phyloP scores from a whole-genome alignment of 2,329 filamentous ascomycete genomes.

The Metarhizium anisopliae region DNA sequence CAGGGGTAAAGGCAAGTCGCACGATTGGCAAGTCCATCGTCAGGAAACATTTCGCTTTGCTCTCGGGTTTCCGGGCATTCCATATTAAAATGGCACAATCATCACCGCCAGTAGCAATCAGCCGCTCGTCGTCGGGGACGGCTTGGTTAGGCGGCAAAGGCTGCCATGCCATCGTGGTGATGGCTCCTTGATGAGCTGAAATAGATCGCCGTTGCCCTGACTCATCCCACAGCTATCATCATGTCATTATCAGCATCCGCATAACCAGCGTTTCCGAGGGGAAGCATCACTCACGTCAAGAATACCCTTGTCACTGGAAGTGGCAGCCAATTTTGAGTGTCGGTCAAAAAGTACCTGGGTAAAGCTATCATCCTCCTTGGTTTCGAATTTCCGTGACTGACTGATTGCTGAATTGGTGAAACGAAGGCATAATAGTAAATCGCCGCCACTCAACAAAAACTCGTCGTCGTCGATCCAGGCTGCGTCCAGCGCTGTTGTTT shows the following conservation, averaged over 20 bases:
- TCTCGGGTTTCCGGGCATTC: slow-evolving; percentile 47
- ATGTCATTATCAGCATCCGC: slow-evolving; percentile 1
- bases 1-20: slow-evolving; percentile 52
- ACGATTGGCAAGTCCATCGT: slow-evolving; percentile 52
- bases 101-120: slow-evolving; percentile 53
- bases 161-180: slow-evolving; percentile 54
- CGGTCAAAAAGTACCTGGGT: slow-evolving; percentile 48
- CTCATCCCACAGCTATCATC: slow-evolving; percentile 43
- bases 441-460: slow-evolving; percentile 51
- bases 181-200: slow-evolving; percentile 47
- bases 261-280: not conserved
- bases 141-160: slow-evolving; percentile 33
- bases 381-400: slow-evolving; percentile 40
- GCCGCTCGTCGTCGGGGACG: slow-evolving; percentile 37
- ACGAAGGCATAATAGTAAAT: slow-evolving; percentile 39
- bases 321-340: slow-evolving; percentile 44
- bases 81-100: slow-evolving; percentile 55
- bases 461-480: slow-evolving; percentile 50
- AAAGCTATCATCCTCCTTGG: slow-evolving; percentile 43
- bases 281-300: slow-evolving; percentile 45
- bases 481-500: slow-evolving; percentile 44
- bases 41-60: slow-evolving; percentile 49
- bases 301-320: slow-evolving; percentile 49
- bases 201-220: slow-evolving; percentile 45
- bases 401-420: slow-evolving; percentile 38